Evolutionary conservation across 1,139 yeast genomes (phyloP), one percentile per base, ranked within the genome.

Genomic region (Sugiyamaella novakii): DNA sequence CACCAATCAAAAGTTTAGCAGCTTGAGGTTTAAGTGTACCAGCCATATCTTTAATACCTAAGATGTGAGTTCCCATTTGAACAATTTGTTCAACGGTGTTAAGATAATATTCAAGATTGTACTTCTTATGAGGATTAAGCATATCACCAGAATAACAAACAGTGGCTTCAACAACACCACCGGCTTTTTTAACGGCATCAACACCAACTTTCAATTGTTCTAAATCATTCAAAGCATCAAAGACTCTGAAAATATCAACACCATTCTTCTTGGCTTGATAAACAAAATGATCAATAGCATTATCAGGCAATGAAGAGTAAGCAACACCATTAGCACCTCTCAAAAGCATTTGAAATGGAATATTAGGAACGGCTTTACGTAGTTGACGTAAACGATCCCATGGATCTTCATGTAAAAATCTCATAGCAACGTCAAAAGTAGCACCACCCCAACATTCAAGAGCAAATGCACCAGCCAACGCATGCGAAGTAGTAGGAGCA

Each of bases 361-460:
- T 89, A 74, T 92, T 94, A 65, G 99, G 99, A 52, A 94, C 98
- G 52, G 85, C 79, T 63, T 79, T 79, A 72, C 98, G 81, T 68
- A 92, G 76, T 70, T 82, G 78, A 71, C 96, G 83, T 67, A 92
- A 79, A 72, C 99, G 83, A 53, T 80, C 95, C 99, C 99, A 92
- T 59, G 99, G 99, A 69, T 91, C 97, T 76, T 92, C 99, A 69
- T 91, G 91, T 64, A 92, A 78, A 78, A 94, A 94, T 72, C 98
- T 82, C 98, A 92, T 91, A 54, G 96, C 87, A 49, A 92, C 98
- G 67, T 92, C 99, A 65, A 92, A 92, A 28, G 99, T 92, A 50
- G 99, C 98, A 72, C 99, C 99, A 73, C 99, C 99, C 99, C 99
- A 92, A 76, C 98, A 92, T 75, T 92, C 99, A 50, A 92, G 76